Base-by-base conservation (phyloP, 139 green algal genomes). In the Chloropicon primus region DNA sequence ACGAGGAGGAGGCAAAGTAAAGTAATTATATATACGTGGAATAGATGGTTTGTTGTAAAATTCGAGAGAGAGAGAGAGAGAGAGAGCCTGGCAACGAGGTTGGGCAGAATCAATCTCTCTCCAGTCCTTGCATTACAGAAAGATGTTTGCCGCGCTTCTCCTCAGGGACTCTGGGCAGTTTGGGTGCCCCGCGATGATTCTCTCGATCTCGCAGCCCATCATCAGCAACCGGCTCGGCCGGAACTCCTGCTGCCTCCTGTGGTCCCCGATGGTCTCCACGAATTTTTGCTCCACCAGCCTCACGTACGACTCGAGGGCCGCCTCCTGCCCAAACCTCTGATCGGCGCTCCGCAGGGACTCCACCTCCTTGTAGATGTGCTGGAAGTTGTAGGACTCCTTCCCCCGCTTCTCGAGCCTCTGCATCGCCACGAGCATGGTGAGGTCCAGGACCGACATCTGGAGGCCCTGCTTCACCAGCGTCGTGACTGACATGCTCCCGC, bases 381-480 rank as follows among this genome's bases (percentile, higher is more conserved):
- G 85, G 79, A 92, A 92, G 72, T 88, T 92, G 78, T 82, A 80
- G 21, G 41, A 22, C 21, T 75, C 23, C 17, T 77, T 27, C 2
- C 71, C 77, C 1, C 29, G 71, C 2, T 85, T 77, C 27, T 84
- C 77, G 54, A 89, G 26, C 1, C 88, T 82, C 24, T 85, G 72
- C 27, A 77, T 78, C 2, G 87, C 86, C 71, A 91, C 88, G 77
- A 92, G 79, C 74, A 92, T 71, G 75, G 77, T 85, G 25, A 92
- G 77, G 76, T 92, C 88, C 82, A 91, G 76, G 22, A 92, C 79
- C 21, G 80, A 86, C 71, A 87, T 76, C 17, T 75, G 76, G 1
- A 27, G 28, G 17, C 87, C 76, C 5, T 27, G 71, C 23, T 53
- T 17, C 21, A 72, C n/a, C 53, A 74, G 71, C 17, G 23, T 74